A percentile compares a stretch with the other conserved stretches of the same genome.
These are phyloP conservation scores for Omphalea diandra DNA, from an alignment of 441 rosid species.

Conservation along the genomic window DNA sequence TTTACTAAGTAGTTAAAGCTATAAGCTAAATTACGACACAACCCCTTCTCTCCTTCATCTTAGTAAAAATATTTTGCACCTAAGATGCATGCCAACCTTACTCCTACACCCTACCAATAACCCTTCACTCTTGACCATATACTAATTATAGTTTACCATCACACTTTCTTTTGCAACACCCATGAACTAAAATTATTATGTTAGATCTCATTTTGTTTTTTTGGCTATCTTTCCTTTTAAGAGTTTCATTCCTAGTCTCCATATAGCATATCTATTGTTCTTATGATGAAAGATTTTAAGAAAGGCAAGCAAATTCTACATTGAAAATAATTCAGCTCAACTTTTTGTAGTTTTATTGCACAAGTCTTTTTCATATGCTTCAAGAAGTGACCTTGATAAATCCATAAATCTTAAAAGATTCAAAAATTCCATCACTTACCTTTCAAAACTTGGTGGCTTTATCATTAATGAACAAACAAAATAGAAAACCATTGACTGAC, in stretches of 20 bases:
- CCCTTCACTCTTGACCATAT: neutral
- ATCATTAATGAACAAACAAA: conserved; percentile 81
- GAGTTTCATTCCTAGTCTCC: neutral
- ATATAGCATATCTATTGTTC: neutral
- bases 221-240: neutral
- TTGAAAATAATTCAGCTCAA: neutral
- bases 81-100: neutral
- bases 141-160: neutral
- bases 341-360: no score
- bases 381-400: neutral
- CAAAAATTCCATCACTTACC: conserved; percentile 39
- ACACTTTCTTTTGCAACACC: neutral
- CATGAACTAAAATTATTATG: neutral
- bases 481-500: conserved; percentile 71
- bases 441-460: conserved; percentile 88
- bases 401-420: neutral
- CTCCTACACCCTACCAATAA: no score
- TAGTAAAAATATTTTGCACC: neutral
- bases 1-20: neutral
- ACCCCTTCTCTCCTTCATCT: neutral
- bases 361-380: neutral
- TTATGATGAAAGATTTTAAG: neutral
- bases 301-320: neutral
- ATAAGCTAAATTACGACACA: neutral
- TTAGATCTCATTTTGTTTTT: neutral